Percentiles rank a stretch among this genome's conserved stretches.
phyloP scores from a whole-genome alignment of 1,284 basidiomycete species.

The Boletus mariae region DNA sequence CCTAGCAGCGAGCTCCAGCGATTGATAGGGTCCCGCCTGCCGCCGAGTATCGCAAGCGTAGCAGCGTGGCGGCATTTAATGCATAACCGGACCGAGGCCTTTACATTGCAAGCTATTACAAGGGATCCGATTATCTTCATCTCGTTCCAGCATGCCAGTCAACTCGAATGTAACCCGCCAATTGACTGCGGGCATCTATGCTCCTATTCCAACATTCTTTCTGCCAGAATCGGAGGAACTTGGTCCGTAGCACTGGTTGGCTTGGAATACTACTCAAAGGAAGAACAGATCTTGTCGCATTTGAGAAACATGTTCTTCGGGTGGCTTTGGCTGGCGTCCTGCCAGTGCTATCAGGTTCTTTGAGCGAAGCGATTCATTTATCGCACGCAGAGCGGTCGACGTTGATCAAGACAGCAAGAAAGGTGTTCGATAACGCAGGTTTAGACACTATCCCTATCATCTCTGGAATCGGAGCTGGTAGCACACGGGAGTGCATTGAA shows the following conservation, averaged over 20 bases:
- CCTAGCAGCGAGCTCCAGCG: no score
- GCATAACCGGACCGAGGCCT: background rate
- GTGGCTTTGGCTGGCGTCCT: constrained; percentile 71
- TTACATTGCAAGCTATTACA: background rate
- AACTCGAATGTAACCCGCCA: constrained; percentile 37
- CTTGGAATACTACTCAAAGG: constrained; percentile 2
- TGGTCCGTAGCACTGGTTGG: constrained; percentile 45
- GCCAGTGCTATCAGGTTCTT: constrained; percentile 79
- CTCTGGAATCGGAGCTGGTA: constrained; percentile 78
- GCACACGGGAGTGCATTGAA: constrained; percentile 77
- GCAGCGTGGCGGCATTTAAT: no score
- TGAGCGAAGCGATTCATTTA: constrained; percentile 82
- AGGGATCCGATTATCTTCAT: no score
- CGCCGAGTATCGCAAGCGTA: no score
- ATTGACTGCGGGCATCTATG: constrained; percentile 77
- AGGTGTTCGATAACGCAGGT: constrained; percentile 66
- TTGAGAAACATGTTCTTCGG: constrained; percentile 70
- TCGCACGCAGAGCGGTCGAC: constrained; percentile 66
- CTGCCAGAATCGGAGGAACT: constrained; percentile 73
- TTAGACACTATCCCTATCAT: constrained; percentile 65
- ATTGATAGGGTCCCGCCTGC: no score
- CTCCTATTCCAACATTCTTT: constrained; percentile 87
- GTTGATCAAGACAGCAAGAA: constrained; percentile 70
- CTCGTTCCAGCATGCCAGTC: background rate
- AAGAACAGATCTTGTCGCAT: constrained; percentile 63